phyloP scores from a whole-genome alignment of 2,329 filamentous ascomycete species.

The Calonectria henricotiae region DNA sequence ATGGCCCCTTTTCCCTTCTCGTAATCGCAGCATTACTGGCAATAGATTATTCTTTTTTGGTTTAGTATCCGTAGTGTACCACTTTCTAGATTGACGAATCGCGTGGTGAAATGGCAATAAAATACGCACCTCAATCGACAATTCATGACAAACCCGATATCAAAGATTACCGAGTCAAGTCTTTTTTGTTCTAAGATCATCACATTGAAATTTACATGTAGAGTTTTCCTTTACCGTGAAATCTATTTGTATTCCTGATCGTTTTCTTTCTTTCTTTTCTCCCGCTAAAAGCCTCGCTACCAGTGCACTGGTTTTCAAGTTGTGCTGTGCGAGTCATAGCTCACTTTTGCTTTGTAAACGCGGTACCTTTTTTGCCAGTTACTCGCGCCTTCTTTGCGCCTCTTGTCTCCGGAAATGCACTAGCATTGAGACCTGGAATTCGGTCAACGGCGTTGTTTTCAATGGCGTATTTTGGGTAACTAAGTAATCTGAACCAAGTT shows the following conservation, averaged over 20 bases:
- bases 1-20: not conserved
- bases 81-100: not conserved
- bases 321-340: not conserved
- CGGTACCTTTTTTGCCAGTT: not conserved
- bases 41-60: not conserved
- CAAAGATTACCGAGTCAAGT: not conserved
- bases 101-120: not conserved
- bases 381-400: not conserved
- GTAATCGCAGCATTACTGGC: not conserved
- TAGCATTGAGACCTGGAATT: not conserved
- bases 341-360: not conserved
- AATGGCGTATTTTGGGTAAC: too few species aligned
- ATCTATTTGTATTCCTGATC: not conserved
- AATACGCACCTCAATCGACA: too few species aligned
- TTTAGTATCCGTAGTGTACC: too few species aligned
- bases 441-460: not conserved
- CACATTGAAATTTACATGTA: not conserved
- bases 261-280: not conserved
- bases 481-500: too few species aligned
- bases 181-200: too few species aligned
- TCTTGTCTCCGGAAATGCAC: not conserved
- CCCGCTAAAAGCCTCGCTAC: not conserved
- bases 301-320: not conserved
- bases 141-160: accelerated
- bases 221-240: not conserved